Base-by-base conservation (phyloP, 805 yeast species). In the Scheffersomyces ergatensis region DNA sequence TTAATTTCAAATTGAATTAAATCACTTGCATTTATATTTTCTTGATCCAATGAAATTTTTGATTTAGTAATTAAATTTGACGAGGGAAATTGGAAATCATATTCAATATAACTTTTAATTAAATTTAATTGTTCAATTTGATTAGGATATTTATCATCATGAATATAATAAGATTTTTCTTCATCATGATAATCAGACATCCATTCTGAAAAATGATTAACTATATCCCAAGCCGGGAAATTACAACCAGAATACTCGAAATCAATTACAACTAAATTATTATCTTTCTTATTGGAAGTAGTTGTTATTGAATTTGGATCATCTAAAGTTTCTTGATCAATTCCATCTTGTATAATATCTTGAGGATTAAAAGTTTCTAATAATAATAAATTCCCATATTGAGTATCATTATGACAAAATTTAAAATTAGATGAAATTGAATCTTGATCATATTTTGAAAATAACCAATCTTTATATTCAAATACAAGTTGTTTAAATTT, bases 151-250 rank as follows among this genome's bases (percentile, higher is more conserved):
- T 67, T 63, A 11, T 73, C 65, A 25, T 65, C 68, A 50, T 77
- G 72, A n/a, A 85, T 66, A 41, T 63, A 76, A 58, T 84, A 78
- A 13, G 71, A 63, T 36, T 49, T 45, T 15, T 71, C 67, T 1
- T 82, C 77, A 50, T 80, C 78, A 55, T 84, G 87, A 58, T 92
- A 93, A 66, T 93, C 89, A 36, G 88, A 77, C 97, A 90, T 93
- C 99, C 99, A 92, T 67, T 92, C 99, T 48, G 86, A 77, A 51
- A 93, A 86, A 66, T 93, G 99, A 60, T 93, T 90, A 12, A 90
- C 90, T 41, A 93, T 78, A 59, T 93, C 99, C 58, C 74, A 88
- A 2, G 95, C 96, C 1, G 96, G 89, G 34, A 82, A 72, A 55
- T 90, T 93, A 9, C 95, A 82, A 1, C 97, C 97, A 0, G 96